Evolutionary conservation across 768 basidiomycete species (phyloP), one percentile per base, ranked within the genome.

Genomic region (Terana coerulea): DNA sequence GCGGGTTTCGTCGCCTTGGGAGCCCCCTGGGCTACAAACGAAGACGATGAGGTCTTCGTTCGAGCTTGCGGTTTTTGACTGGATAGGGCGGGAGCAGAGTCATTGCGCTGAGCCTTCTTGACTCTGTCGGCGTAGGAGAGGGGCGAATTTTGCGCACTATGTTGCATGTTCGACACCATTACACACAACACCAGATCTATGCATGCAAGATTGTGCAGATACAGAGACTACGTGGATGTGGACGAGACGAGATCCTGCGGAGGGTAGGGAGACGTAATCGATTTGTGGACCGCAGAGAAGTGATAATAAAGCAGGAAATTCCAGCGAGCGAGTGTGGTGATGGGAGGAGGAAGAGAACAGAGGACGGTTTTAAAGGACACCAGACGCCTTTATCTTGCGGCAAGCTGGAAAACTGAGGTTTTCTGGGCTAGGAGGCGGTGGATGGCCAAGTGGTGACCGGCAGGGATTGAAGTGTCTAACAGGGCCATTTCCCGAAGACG

Each of bases 51-150:
- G 40, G 52, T 34, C 8, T 52, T 46, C 25, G 25, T 7, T 28
- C 53, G 49, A 35, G 55, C 45, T 1, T 54, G 48, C 41, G 49
- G 49, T n/a, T 54, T 30, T 25, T 43, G 56, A 10, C 47, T 29
- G 4, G 54, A 14, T 14, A 30, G 28, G 6, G 55, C 5, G 37
- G 17, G 37, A 31, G 46, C 19, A 26, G 39, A 36, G 44, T 55
- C 67, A 49, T 69, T 66, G 48, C 67, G 69, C 54, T 67, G 66
- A 12, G 63, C 63, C 50, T 78, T 67, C 64, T 64, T 71, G 19
- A 69, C 68, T 47, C 69, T 63, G 49, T 69, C 68, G 14, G 70
- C 69, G 52, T 85, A 86, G 25, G 83, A 84, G 43, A 81, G 72
- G 56, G 71, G 71, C 36, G 64, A 66, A 46, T 67, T 68, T 51